A percentile compares a stretch with the other conserved stretches of the same genome.
Conservation (phyloP, 2,329 filamentous ascomycete species). For the Thielaviopsis punctulata region DNA sequence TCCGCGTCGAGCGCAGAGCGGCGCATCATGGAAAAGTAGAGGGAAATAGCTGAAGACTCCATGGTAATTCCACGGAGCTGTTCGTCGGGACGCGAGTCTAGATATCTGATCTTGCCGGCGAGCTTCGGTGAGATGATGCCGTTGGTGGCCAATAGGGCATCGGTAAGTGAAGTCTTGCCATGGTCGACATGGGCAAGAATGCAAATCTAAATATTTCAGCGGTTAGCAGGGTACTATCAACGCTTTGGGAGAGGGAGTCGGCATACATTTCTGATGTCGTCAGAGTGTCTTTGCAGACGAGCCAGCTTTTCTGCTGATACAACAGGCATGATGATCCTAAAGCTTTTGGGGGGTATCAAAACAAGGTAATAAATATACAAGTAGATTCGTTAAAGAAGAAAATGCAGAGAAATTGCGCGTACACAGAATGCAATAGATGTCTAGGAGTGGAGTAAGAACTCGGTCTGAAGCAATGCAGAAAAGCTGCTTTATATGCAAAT, state of each 20-base stretch:
- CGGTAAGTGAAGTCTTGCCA: conserved; percentile 93
- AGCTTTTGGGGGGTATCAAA: background rate
- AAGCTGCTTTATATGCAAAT: conserved; percentile 1
- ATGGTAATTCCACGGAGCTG: conserved; percentile 97
- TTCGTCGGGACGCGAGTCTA: conserved; percentile 91
- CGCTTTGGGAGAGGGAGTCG: background rate
- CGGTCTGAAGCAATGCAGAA: conserved; percentile 9
- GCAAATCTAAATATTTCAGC: conserved; percentile 47
- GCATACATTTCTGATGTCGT: conserved; percentile 81
- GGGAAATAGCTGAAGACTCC: conserved; percentile 95
- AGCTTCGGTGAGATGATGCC: conserved; percentile 97
- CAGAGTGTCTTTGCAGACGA: conserved; percentile 69
- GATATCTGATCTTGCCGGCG: conserved; percentile 92
- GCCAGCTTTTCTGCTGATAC: conserved; percentile 83
- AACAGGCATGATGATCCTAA: conserved; percentile 55
- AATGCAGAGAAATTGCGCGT: background rate
- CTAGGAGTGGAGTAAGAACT: background rate
- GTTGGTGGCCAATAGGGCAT: conserved; percentile 93
- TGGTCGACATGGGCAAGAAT: conserved; percentile 95
- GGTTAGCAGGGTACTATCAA: conserved; percentile 10
- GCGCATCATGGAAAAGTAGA: conserved; percentile 85
- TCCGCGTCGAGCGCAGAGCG: conserved; percentile 48
- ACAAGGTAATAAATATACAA: conserved; percentile 11
- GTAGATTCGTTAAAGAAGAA: conserved; percentile 12
- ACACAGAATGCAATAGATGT: background rate